Evolutionary conservation across 371 early-diverging fungal genomes (phyloP), one percentile per base, ranked within the genome.

Genomic region (Haplosporangium sp.): DNA sequence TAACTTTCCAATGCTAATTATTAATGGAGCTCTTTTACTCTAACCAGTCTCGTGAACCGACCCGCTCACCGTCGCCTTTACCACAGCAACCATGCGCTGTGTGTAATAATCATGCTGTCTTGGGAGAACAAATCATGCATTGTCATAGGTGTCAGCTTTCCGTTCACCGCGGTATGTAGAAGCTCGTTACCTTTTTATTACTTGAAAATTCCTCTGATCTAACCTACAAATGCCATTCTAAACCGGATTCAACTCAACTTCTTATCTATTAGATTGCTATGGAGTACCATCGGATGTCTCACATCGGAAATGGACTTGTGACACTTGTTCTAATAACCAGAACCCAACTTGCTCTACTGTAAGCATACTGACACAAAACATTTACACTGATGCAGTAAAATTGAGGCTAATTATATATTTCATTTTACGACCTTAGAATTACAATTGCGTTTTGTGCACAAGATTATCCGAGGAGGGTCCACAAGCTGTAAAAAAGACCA

Each of bases 401-500:
- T 13, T 48, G 17, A 20, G 3, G 56, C 34, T 56, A 56, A 56
- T 27, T 9, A 34, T 56, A 8, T 59, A 59, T 17, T 17, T 38
- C 17, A 38, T 39, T 59, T 11, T 38, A 5, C 2, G 13, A 66
- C 27, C 17, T 53, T 65, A 88, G 88, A 77, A 82, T 17, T 92
- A 92, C 70, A 72, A 84, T 53, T 94, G 94, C 69, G 83, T 91
- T 0, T 65, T 93, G 6, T 94, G 94, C 65, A 73, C 81, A 53
- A 74, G 83, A n/a, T 65, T 77, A 11, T 65, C 71, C 2, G 83
- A 70, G 6, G 66, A 82, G 9, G 38, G 60, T 11, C 83, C 77
- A 0, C 85, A 87, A 45, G 92, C 98, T 6, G 89, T 97, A 77
- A 98, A 98, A 84, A 90, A 89, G 61, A 98, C 99, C 2, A 89